phyloP scores from a whole-genome alignment of 139 green algal species.

The Volvox reticuliferus region DNA sequence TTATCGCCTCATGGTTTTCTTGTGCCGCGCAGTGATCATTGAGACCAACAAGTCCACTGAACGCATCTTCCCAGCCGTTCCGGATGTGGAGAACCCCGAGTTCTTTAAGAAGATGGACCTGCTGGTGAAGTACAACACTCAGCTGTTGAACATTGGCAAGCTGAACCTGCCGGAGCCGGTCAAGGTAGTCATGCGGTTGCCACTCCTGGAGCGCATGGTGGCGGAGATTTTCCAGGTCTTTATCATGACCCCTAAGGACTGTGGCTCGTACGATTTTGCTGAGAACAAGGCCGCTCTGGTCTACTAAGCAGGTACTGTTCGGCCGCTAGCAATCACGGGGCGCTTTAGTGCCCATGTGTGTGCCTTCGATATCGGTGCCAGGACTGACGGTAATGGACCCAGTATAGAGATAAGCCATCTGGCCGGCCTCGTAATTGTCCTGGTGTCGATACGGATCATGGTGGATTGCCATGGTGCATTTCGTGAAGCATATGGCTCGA shows the following conservation, averaged over 20 bases:
- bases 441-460: too few species aligned
- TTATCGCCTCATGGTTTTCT: too few species aligned
- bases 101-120: conserved; percentile 91
- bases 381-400: too few species aligned
- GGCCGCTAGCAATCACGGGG: too few species aligned
- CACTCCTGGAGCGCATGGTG: conserved; percentile 86
- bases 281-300: conserved; percentile 25
- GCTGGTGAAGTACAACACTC: conserved; percentile 86
- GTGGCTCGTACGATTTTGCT: conserved; percentile 79
- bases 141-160: conserved; percentile 75
- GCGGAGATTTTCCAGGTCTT: conserved; percentile 86
- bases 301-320: conserved; percentile 63
- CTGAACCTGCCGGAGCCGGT: conserved; percentile 74
- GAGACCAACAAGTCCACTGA: conserved; percentile 99
- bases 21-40: conserved; percentile 82
- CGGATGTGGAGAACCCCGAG: conserved; percentile 83
- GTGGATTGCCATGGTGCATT: neutral
- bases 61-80: conserved; percentile 96
- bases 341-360: too few species aligned
- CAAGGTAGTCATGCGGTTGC: conserved; percentile 85
- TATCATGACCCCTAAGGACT: conserved; percentile 86
- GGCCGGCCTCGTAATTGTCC: too few species aligned
- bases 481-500: neutral
- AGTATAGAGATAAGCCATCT: too few species aligned
- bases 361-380: too few species aligned